Base-by-base conservation (phyloP, 176 grass and related monocot species). In the Puya raimondii region DNA sequence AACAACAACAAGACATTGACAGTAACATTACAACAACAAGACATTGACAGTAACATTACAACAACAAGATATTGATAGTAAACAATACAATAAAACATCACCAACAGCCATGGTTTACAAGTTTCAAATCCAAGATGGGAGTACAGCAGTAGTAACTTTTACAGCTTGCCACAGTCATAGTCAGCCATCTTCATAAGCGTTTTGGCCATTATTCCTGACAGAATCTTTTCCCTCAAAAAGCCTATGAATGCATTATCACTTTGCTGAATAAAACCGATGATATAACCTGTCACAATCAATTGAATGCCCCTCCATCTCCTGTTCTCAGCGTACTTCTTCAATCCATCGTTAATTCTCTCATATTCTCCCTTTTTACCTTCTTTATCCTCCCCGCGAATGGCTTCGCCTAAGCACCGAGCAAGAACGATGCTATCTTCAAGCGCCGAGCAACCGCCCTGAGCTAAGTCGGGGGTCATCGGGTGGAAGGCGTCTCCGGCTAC, bases 391-490 rank as follows among this genome's bases (percentile, higher is more conserved):
- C 33, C 50, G 3, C 67, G 9, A 9, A 92, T 4, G 10, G 75
- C 88, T 10, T 91, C 73, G n/a, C 80, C 51, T 18, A 91, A 76
- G 72, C 78, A 91, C 10, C 72, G 67, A 0, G 88, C 78, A 1
- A 91, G 29, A 58, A 82, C 27, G 63, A 96, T 53, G 20, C 67
- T 64, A 51, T 96, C 92, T 81, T 96, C 92, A 20, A 91, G 79
- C 29, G 83, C 80, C 10, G 74, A 47, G 83, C 92, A 91, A 13
- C 70, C 85, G 11, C 92, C 92, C 78, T 96, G 85, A 2, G 83
- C 88, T 48, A 96, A 23, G 47, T 96, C 88, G 2, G 92, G 92
- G 9, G 92, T 91, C 92, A 89, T 96, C 26, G 92, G 88, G 72
- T 96, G 92, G 57, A 91, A 63, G 27, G 91, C 88, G 63, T 96